Base-by-base conservation (phyloP, 306 rosid genomes). In the Rosa multiflora region DNA sequence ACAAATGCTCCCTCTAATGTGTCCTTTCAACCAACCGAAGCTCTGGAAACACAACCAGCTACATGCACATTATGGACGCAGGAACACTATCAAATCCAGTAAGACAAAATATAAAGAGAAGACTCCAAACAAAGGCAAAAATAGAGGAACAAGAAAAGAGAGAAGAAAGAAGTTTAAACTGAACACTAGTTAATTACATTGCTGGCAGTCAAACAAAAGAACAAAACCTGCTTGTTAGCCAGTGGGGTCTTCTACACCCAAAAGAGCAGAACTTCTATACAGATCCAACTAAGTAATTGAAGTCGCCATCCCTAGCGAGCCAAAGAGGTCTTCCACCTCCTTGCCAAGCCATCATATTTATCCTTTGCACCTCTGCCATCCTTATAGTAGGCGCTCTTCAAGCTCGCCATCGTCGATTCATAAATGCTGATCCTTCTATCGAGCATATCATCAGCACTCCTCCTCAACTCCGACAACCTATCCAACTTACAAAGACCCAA, bases 351-450 rank as follows among this genome's bases (percentile, higher is more conserved):
- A 80, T 92, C 97, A 71, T 74, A 88, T 79, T 56, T 89, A 74
- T 90, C 92, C 72, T 88, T 87, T 9, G 73, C 74, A 82, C 82
- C 85, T 85, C 90, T 91, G 29, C 91, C 85, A 46, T 92, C 85
- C 79, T 47, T 81, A 78, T 81, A 88, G 80, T 86, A 92, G 21
- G 76, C 78, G 78, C 80, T 83, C 89, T 83, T 85, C 87, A 90
- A 46, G 72, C 23, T 76, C 73, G 53, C 82, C 91, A 89, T 90
- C 1, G 97, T 92, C 0, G 95, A 86, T 61, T 90, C 89, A 43
- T 75, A 78, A 78, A 92, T 84, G 12, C 51, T 59, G 29, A 90
- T 79, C 74, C 83, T 85, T 72, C 72, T 78, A 80, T 92, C 85
- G 0, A 92, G 83, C 87, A 92, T 81, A 67, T 87, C 92, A 18